Evolutionary conservation across 768 basidiomycete genomes (phyloP), one percentile per base, ranked within the genome.

Genomic region (Agrocybe chaxingu): DNA sequence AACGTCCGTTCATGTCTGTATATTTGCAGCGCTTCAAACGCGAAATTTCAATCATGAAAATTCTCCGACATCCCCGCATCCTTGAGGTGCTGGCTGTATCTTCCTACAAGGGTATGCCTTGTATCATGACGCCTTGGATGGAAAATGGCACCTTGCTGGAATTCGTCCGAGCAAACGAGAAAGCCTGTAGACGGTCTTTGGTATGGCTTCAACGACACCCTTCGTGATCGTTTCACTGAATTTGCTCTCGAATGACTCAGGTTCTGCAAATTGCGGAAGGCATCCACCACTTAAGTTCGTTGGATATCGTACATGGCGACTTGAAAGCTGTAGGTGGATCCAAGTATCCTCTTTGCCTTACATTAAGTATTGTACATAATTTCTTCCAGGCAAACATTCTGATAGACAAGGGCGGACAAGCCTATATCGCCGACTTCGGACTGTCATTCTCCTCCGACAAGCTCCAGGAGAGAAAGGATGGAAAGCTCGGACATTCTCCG

Each of bases 261-360:
- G 53, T 65, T 19, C 52, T 61, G 30, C 60, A 66, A 30, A 60
- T 67, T 18, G 63, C 60, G 1, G 59, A 63, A 42, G 68, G 63
- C 4, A 57, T 69, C 11, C 49, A 59, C 11, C 66, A 61, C 29
- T 38, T 69, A 24, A 62, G 59, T 9, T 13, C 52, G 37, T 64
- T 59, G 18, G 52, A 51, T 4, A 59, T 76, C 24, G 53, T 72
- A 10, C 74, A 76, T 19, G 70, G 74, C 6, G 74, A 76, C 55
- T 30, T 76, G 24, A 76, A 75, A 53, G 66, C 65, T 30, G 73
- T 60, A 29, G 1, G 59, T 48, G 1, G 2, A 11, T 29, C n/a
- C 19, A 24, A 13, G 24, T 45, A 2, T 4, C 29, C 2, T 30
- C 4, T 1, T 6, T 31, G n/a, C 47, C 10, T 7, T 30, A 29